phyloP scores from a whole-genome alignment of 306 rosid species.

The Luffa acutangula region DNA sequence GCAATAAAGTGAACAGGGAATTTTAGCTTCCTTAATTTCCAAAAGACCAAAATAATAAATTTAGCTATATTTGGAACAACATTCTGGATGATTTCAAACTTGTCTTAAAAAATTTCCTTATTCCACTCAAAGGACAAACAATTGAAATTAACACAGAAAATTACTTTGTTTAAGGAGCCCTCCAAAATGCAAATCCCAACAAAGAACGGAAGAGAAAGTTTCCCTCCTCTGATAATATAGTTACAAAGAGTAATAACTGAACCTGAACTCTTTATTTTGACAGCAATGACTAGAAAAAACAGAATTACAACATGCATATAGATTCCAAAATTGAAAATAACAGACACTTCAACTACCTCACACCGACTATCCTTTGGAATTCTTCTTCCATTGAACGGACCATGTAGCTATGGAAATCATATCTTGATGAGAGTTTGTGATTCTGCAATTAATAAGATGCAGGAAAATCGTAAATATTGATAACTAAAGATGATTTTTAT shows the following conservation, averaged over 20 bases:
- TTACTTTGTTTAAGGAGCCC: background rate
- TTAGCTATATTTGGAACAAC: background rate
- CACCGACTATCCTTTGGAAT: constrained; percentile 94
- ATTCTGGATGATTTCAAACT: background rate
- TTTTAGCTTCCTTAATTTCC: background rate
- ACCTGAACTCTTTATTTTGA: background rate
- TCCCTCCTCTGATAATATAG: background rate
- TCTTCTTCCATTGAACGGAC: constrained; percentile 98
- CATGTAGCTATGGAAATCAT: constrained; percentile 98
- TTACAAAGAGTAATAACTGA: background rate
- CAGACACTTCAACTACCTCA: constrained; percentile 38
- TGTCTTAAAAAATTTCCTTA: background rate
- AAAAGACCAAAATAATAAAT: background rate
- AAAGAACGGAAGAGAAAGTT: background rate
- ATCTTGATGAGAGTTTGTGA: constrained; percentile 61
- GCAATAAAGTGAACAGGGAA: constrained; percentile 19
- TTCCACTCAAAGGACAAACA: background rate
- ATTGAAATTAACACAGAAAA: background rate
- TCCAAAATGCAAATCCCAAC: background rate
- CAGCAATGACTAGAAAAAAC: background rate
- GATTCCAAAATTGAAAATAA: background rate
- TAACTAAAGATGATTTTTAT: background rate
- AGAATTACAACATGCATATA: background rate
- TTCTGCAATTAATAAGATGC: constrained; percentile 50
- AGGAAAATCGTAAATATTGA: background rate